Base-by-base conservation (phyloP, 1,284 basidiomycete genomes). In the Boletus semigastroideus region DNA sequence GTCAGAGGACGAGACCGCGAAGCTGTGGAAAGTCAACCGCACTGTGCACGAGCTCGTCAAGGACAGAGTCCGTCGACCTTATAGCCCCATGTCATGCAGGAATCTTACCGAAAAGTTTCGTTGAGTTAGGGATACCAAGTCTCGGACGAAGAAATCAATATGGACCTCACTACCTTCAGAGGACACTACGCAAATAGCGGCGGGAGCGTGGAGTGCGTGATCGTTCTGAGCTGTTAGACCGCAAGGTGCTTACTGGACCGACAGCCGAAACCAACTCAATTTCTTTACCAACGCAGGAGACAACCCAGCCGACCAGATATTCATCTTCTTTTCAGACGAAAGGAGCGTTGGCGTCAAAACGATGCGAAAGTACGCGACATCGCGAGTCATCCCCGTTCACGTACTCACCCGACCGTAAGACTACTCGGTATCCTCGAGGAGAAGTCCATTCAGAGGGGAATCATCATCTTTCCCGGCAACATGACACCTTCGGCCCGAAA, bases 401-500 rank as follows among this genome's bases (percentile, higher is more conserved):
- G 16, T 27, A 43, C 54, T 60, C 36, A 58, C 45, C 49, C n/a
- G 33, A 30, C 22, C 34, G 45, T 42, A 68, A 97, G 94, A 66
- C 78, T 98, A 60, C 82, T 97, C 49, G 78, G 79, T 52, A 91
- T 94, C 56, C 78, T 98, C 46, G 93, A 96, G 67, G 90, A 93
- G 69, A 91, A 94, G 70, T 83, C 82, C 51, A 98, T 98, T 43
- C 83, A 86, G 62, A 80, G 90, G 57, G 97, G 96, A 8, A 90
- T 99, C 69, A 92, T 99, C 56, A 92, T 99, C 60, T 98, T 94
- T 76, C 87, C 92, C 22, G 92, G 92, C 45, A 95, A 90, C 66
- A 97, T 99, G 91, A 98, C 96, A 8, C 89, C 94, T 12, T 92
- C 94, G 3, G 97, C 97, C 7, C 84, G 92, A 63, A 99, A 98